Conservation (phyloP, 2,329 filamentous ascomycete genomes). For the Alternaria burnsii region DNA sequence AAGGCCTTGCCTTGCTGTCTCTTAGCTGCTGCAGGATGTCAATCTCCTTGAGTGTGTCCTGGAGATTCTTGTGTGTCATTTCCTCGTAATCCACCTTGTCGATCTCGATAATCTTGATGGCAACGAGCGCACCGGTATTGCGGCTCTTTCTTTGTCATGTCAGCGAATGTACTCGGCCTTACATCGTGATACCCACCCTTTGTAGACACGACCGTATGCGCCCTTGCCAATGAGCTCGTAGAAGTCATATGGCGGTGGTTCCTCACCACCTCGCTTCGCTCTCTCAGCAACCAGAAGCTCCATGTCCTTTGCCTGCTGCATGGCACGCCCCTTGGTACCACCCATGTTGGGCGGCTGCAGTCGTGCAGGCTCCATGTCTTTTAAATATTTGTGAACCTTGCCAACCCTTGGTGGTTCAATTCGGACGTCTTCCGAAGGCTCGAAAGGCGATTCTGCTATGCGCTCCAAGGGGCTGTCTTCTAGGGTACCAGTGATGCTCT, state of each 20-base stretch:
- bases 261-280: conserved; percentile 66
- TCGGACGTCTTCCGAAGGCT: conserved; percentile 6
- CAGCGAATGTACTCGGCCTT: conserved; percentile 16
- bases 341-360: conserved; percentile 40
- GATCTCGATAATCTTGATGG: conserved; percentile 85
- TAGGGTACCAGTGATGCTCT: conserved; percentile 20
- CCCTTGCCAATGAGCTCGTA: conserved; percentile 79
- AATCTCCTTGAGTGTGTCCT: conserved; percentile 68
- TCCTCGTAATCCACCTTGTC: conserved; percentile 72
- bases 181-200: conserved; percentile 55
- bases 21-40: conserved; percentile 75
- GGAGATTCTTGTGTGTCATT: conserved; percentile 53
- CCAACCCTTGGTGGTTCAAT: conserved; percentile 8
- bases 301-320: conserved; percentile 76
- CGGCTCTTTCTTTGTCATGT: conserved; percentile 49
- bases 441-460: conserved; percentile 38
- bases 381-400: conserved; percentile 10
- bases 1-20: conserved; percentile 78
- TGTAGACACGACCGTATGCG: conserved; percentile 77
- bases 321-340: conserved; percentile 65
- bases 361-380: conserved; percentile 42
- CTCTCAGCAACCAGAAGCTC: conserved; percentile 70
- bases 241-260: conserved; percentile 72
- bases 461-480: conserved; percentile 32
- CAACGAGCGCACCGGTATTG: conserved; percentile 64